Evolutionary conservation across 257 asterid species (phyloP).

Genomic region (Gentiana straminea): DNA sequence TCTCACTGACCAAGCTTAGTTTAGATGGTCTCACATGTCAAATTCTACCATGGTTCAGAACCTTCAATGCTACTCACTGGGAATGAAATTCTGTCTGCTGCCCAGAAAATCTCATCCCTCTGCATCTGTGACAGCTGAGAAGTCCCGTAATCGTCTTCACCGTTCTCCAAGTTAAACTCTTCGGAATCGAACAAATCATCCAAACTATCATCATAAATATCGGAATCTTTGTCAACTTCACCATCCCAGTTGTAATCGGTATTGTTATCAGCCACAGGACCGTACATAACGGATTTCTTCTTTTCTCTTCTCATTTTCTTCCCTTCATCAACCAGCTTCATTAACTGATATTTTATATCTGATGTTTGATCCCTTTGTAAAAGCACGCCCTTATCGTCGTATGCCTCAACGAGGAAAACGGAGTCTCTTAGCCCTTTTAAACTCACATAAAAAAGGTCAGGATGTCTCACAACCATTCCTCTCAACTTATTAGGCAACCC

Average conservation of each 20-base stretch:
- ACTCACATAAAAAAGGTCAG: slow-evolving; percentile 89
- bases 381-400: slow-evolving; percentile 49
- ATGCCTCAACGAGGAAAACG: slow-evolving; percentile 83
- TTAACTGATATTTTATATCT: slow-evolving; percentile 44
- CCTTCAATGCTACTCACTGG: slow-evolving; percentile 14
- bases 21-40: neutral
- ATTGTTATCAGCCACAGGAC: slow-evolving; percentile 3
- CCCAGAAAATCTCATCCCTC: slow-evolving; percentile 49
- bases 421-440: slow-evolving; percentile 80
- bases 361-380: slow-evolving; percentile 45
- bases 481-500: slow-evolving; percentile 78
- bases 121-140: slow-evolving; percentile 15
- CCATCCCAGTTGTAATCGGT: slow-evolving; percentile 12
- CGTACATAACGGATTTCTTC: slow-evolving; percentile 15
- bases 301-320: slow-evolving; percentile 61
- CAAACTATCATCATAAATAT: slow-evolving; percentile 47
- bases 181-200: slow-evolving; percentile 67
- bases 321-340: slow-evolving; percentile 59
- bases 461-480: slow-evolving; percentile 91
- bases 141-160: slow-evolving; percentile 22
- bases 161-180: slow-evolving; percentile 29
- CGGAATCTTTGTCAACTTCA: slow-evolving; percentile 13
- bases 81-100: slow-evolving; percentile 23
- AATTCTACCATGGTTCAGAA: slow-evolving; percentile 54
- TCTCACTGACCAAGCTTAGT: no score